These are phyloP conservation scores for Euphorbia pulcherrima DNA, from an alignment of 345 rosid genomes.

Conservation along the genomic window DNA sequence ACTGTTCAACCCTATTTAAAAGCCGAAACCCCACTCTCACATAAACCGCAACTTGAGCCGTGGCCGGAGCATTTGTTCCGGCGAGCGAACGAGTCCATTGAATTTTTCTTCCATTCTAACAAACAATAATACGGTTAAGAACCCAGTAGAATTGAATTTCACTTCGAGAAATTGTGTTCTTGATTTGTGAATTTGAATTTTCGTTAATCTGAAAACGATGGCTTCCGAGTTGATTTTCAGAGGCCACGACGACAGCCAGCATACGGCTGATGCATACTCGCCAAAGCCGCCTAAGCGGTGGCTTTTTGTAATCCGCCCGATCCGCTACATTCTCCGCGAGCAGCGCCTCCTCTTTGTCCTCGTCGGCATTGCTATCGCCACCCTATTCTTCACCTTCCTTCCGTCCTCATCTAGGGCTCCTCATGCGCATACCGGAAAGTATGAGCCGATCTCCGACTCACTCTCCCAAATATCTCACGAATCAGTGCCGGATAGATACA, in stretches of 20 bases:
- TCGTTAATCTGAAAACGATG: constrained; percentile 29
- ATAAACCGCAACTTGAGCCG: background rate
- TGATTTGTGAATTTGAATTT: background rate
- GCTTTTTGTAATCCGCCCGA: constrained; percentile 53
- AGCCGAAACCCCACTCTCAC: background rate
- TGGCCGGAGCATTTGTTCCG: background rate
- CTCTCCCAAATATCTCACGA: constrained; percentile 25
- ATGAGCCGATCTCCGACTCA: constrained; percentile 31
- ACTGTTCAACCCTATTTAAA: constrained; percentile 1
- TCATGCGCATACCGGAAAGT: background rate
- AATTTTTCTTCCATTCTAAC: background rate
- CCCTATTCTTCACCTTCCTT: constrained; percentile 53
- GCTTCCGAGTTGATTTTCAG: constrained; percentile 76
- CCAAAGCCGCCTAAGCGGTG: constrained; percentile 77
- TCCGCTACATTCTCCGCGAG: constrained; percentile 80
- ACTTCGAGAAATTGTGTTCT: background rate
- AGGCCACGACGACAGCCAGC: constrained; percentile 63
- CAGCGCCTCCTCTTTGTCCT: constrained; percentile 86
- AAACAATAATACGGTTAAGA: background rate
- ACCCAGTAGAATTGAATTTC: background rate
- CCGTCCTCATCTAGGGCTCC: constrained; percentile 31
- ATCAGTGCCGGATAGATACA: constrained; percentile 14
- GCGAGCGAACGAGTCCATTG: constrained; percentile 14
- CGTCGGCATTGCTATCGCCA: constrained; percentile 82
- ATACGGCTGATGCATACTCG: constrained; percentile 44